phyloP scores from a whole-genome alignment of 345 rosid species.

The Dipteronia dyeriana region DNA sequence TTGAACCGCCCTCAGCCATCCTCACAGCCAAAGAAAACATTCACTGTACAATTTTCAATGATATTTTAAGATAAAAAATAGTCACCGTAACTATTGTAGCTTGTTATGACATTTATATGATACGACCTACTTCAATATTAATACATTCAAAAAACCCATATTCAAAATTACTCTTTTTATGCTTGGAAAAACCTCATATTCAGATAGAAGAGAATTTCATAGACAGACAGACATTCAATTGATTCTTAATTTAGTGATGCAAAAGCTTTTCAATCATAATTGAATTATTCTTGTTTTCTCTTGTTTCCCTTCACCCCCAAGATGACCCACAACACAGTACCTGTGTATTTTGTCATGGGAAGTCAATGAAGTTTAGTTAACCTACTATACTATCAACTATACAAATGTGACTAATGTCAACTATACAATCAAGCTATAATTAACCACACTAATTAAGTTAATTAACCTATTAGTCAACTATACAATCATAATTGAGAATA shows the following conservation, averaged over 20 bases:
- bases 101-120: not conserved
- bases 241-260: not conserved
- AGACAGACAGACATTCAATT: not conserved
- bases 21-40: not conserved
- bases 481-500: too few relatives aligned
- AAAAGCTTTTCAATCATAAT: not conserved
- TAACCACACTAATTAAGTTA: too few relatives aligned
- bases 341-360: not conserved
- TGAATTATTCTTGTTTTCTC: not conserved
- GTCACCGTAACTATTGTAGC: not conserved
- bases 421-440: too few relatives aligned
- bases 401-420: too few relatives aligned
- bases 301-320: not conserved
- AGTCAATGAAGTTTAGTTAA: not conserved
- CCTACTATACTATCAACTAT: too few relatives aligned
- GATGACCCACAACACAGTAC: not conserved
- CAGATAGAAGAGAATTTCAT: not conserved
- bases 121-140: not conserved
- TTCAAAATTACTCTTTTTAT: not conserved
- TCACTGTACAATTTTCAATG: not conserved
- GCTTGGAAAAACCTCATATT: not conserved
- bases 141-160: not conserved
- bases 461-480: too few relatives aligned
- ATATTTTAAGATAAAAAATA: not conserved
- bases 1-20: not conserved